Percentiles rank a stretch among this genome's conserved stretches.
These are phyloP conservation scores for Xylaria palmicola DNA, from an alignment of 495 filamentous ascomycete species.

Conservation along the genomic window DNA sequence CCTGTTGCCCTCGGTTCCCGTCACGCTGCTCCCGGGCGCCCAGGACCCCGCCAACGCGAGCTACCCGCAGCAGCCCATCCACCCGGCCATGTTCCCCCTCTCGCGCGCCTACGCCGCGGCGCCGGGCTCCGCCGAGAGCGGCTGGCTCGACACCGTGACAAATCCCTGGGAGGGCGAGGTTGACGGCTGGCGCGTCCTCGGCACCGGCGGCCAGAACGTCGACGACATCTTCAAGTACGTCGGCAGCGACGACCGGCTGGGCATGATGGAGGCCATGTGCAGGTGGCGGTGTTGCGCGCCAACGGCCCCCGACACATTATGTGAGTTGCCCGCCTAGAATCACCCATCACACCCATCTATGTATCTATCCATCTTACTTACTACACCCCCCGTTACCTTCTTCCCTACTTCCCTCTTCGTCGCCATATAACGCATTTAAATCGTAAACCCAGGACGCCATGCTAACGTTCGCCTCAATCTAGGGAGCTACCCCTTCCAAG, in stretches of 20 bases:
- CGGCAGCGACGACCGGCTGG: conserved; percentile 67
- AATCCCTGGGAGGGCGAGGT: conserved; percentile 92
- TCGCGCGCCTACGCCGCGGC: conserved; percentile 63
- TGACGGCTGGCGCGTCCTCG: conserved; percentile 82
- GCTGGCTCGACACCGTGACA: conserved; percentile 86
- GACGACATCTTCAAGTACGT: conserved; percentile 94
- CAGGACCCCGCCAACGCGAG: conserved; percentile 78
- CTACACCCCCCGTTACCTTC: too few species aligned
- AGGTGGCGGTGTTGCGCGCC: conserved; percentile 91
- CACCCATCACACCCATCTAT: neutral
- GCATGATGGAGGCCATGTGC: conserved; percentile 88
- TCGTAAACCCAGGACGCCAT: too few species aligned
- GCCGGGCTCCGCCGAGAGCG: conserved; percentile 47
- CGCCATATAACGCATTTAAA: too few species aligned
- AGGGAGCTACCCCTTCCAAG: conserved; percentile 97
- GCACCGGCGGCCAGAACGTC: conserved; percentile 85
- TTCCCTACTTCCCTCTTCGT: too few species aligned
- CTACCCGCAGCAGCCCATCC: conserved; percentile 79
- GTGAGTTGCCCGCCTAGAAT: conserved; percentile 52
- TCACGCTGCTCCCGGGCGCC: conserved; percentile 76
- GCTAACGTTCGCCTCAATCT: neutral
- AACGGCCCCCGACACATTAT: conserved; percentile 93
- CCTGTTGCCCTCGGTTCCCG: conserved; percentile 75
- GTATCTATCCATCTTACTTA: neutral
- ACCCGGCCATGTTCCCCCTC: conserved; percentile 77